Evolutionary conservation across 306 rosid genomes (phyloP), one percentile per base, ranked within the genome.

Genomic region (Ormosia emarginata): DNA sequence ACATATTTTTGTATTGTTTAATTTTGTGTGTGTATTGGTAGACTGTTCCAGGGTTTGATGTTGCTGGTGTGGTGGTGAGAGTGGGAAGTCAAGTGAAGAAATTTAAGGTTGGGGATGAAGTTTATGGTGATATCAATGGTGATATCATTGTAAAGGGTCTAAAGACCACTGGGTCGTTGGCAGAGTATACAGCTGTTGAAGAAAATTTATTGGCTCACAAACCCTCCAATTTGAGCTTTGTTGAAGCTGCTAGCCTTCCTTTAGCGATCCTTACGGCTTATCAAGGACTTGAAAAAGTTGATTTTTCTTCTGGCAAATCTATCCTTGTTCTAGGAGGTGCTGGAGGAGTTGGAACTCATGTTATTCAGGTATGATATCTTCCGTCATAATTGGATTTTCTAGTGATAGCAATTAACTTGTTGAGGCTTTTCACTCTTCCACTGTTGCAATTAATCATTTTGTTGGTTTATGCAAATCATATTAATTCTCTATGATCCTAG

Each of bases 161-260:
- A 11, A 74, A 65, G 17, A 33, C 18, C 0, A 9, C 40, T 14
- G 80, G 80, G 0, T n/a, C 75, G 15, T 53, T 81, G 69, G 85
- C 80, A 3, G 75, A 81, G 32, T 81, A 74, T 33, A 74, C 90
- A 17, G 83, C 87, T 39, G 87, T 72, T 56, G 88, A 83, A 71
- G 97, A 92, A 77, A 88, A 65, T 12, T 30, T 90, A 1, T 78
- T 89, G 64, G 88, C 97, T 68, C 87, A 56, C 29, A 89, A 90
- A 57, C 91, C 97, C 6, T 50, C 85, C 18, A 86, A 86, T 83
- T 87, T 90, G 81, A 90, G 86, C 63, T 92, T 92, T 75, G 43
- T 41, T 14, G 93, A 92, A 67, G 94, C 92, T 82, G 90, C 94
- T 71, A 74, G 91, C 78, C 87, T 90, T 70, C 97, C 97, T 56